These are phyloP conservation scores for Globisporangium cylindrosporum DNA, from an alignment of 352 stramenopile genomes.

Conservation along the genomic window DNA sequence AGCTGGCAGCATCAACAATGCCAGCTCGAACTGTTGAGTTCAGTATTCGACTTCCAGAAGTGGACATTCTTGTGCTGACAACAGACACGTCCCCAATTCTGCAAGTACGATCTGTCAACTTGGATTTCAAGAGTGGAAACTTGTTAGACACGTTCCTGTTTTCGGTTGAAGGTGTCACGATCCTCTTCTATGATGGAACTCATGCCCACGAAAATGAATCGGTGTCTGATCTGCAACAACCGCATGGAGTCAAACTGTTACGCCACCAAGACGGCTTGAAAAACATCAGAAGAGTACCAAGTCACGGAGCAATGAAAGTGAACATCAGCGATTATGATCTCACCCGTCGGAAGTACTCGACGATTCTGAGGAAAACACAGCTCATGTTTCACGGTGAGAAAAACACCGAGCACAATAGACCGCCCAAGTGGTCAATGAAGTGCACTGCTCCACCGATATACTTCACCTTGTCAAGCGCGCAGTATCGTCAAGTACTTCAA, in stretches of 20 bases:
- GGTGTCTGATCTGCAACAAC: not conserved
- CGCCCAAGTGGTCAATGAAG: constrained; percentile 57
- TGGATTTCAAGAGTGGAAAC: constrained; percentile 52
- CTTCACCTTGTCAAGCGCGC: constrained; percentile 60
- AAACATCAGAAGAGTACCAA: constrained; percentile 9
- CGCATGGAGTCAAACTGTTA: constrained; percentile 6
- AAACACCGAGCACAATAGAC: constrained; percentile 28
- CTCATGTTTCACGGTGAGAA: constrained; percentile 70
- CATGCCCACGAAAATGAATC: not conserved
- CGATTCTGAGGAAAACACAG: constrained; percentile 53
- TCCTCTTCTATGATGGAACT: constrained; percentile 56
- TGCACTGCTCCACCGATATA: constrained; percentile 71
- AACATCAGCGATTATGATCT: constrained; percentile 37
- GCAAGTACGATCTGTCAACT: constrained; percentile 47
- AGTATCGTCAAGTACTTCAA: constrained; percentile 67
- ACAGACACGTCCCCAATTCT: constrained; percentile 64
- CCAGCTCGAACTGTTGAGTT: constrained; percentile 37
- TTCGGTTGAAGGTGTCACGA: constrained; percentile 50
- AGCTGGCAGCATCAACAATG: not conserved
- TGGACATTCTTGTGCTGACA: constrained; percentile 63
- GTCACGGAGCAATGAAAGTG: constrained; percentile 10
- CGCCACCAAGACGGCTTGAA: constrained; percentile 18
- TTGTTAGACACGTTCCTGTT: constrained; percentile 55
- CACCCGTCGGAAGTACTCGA: constrained; percentile 43
- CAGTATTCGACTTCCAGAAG: constrained; percentile 50